Conservation (phyloP, 768 basidiomycete species). For the Leucocoprinus sp. region DNA sequence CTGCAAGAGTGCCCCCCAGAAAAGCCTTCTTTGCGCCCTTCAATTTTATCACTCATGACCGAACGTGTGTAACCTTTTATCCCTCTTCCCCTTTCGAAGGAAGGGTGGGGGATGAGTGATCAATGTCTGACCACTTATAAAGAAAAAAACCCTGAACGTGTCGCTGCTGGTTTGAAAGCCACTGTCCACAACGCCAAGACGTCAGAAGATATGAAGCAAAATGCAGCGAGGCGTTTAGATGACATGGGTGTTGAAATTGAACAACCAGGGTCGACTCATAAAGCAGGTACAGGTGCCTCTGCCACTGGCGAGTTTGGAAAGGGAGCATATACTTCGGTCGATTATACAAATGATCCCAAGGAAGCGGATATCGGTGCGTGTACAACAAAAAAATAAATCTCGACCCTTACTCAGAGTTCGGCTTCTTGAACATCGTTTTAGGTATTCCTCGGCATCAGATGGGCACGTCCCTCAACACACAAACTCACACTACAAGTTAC, state of each 20-base stretch:
- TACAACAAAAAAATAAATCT: not conserved
- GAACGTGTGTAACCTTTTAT: not conserved
- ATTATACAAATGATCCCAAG: not conserved
- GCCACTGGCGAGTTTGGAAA: not conserved
- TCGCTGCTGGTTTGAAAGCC: conserved; percentile 48
- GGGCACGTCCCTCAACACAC: not conserved
- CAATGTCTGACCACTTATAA: not conserved
- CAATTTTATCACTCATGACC: not conserved
- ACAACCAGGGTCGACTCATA: not conserved
- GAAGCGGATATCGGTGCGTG: not conserved
- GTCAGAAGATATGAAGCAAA: conserved; percentile 38
- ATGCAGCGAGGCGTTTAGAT: conserved; percentile 26
- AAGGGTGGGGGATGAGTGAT: too few relatives aligned
- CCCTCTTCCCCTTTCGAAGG: too few relatives aligned
- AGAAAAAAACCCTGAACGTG: conserved; percentile 20
- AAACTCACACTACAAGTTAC: not conserved
- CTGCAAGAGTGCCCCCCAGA: too few relatives aligned
- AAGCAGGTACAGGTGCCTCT: not conserved
- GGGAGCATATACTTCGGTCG: not conserved
- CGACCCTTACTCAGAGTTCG: not conserved
- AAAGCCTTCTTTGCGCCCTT: too few relatives aligned
- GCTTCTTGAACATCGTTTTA: not conserved
- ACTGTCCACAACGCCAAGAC: conserved; percentile 48
- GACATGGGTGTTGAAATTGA: conserved; percentile 11
- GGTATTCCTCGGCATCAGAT: not conserved